phyloP scores from a whole-genome alignment of 257 asterid genomes.

The Fraxinus anomala region DNA sequence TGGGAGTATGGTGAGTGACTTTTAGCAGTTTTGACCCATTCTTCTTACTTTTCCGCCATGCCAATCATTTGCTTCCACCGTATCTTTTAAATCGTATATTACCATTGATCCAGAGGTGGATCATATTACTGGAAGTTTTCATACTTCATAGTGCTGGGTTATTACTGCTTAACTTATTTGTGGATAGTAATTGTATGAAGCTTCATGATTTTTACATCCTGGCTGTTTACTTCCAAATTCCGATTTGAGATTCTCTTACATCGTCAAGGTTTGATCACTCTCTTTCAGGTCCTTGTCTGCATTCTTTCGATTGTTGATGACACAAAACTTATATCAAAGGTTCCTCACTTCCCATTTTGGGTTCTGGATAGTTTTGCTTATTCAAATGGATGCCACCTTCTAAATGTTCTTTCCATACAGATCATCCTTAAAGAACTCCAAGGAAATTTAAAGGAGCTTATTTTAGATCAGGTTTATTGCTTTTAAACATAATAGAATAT shows the following conservation, averaged over 20 bases:
- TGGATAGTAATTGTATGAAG: not conserved
- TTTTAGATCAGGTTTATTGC: conserved; percentile 72
- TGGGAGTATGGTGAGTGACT: conserved; percentile 62
- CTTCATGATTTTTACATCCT: conserved; percentile 2
- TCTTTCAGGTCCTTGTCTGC: conserved; percentile 74
- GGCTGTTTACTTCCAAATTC: not conserved
- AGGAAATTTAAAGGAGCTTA: conserved; percentile 57
- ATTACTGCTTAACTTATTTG: not conserved
- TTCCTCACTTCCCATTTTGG: conserved; percentile 33
- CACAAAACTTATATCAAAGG: conserved; percentile 92
- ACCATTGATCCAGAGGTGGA: not conserved
- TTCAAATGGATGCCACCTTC: conserved; percentile 15
- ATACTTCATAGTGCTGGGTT: not conserved
- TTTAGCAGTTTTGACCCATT: conserved; percentile 15
- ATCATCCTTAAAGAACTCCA: conserved; percentile 70
- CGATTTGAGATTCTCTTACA: not conserved
- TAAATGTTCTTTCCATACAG: conserved; percentile 39
- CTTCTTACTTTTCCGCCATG: not conserved
- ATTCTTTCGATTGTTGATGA: conserved; percentile 87
- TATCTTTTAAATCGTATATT: not conserved
- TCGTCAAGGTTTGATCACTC: conserved; percentile 10
- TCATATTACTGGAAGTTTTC: not conserved
- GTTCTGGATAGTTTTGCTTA: conserved; percentile 7
- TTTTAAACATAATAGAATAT: no score
- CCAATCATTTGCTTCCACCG: not conserved